Base-by-base conservation (phyloP, 1,139 yeast species). In the Lodderomyces elongisporus region DNA sequence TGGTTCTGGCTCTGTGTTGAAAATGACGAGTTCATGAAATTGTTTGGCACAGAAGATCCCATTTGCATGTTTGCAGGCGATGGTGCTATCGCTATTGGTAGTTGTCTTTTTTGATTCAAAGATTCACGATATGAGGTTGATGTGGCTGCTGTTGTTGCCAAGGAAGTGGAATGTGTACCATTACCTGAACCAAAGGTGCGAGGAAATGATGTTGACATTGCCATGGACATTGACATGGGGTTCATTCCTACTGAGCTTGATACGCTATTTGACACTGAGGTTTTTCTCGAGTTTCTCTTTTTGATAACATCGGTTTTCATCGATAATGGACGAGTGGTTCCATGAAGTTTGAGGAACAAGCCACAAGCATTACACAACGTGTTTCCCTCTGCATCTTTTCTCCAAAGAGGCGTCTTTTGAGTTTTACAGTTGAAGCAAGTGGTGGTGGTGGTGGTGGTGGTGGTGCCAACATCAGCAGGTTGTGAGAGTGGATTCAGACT, bases 341-440 rank as follows among this genome's bases (percentile, higher is more conserved):
- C 81, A 44, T 75, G 81, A 18, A 75, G 53, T 43, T 75, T 75
- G 36, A 68, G 60, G 45, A 74, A 75, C 25, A 75, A 54, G 1
- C 81, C 81, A 55, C 81, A 75, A 0, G 81, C 81, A 46, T 75
- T 75, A 49, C 81, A 75, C 10, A 75, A 55, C 1, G 79, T 73
- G 40, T 74, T 70, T 0, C 81, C 81, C 27, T 54, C 60, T 3
- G 77, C 67, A 45, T 74, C 78, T 44, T 74, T 68, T 31, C 81
- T 56, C 81, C 81, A 75, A 17, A 75, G 54, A 1, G 81, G 81
- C 0, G 81, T 75, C 33, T 73, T 74, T 14, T 65, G 52, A 2
- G 81, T 74, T 32, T 70, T 69, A 49, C 81, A 75, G 47, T 75
- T 75, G 30, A 31, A 42, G 35, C 49, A 45, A 3, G 8, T 18